A percentile compares a stretch with the other conserved stretches of the same genome.
phyloP scores from a whole-genome alignment of 495 filamentous ascomycete genomes.

The Penicillium longicatenatum region DNA sequence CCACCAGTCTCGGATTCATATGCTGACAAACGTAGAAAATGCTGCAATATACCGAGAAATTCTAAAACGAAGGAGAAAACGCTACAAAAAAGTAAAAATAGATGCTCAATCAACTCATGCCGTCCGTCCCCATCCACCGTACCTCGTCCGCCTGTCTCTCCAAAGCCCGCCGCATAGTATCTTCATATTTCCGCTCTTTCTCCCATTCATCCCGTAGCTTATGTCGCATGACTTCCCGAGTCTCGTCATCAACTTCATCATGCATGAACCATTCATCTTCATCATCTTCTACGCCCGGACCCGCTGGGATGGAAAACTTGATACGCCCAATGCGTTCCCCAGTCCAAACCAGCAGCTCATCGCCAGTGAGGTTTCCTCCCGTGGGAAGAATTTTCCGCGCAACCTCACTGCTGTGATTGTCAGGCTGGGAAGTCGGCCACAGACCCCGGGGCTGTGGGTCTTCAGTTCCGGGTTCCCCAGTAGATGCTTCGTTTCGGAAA shows the following conservation, averaged over 20 bases:
- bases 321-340: conserved; percentile 77
- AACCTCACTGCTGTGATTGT: conserved; percentile 46
- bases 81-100: conserved; percentile 1
- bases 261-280: conserved; percentile 45
- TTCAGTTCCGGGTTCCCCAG: conserved; percentile 1
- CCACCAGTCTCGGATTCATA: conserved; percentile 4
- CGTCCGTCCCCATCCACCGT: conserved; percentile 71
- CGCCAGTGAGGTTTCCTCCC: conserved; percentile 46
- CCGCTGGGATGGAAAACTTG: conserved; percentile 55
- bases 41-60: neutral
- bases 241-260: conserved; percentile 37
- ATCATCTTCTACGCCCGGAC: conserved; percentile 41
- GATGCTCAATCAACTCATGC: conserved; percentile 39
- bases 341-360: conserved; percentile 78
- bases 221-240: conserved; percentile 41
- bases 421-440: conserved; percentile 27
- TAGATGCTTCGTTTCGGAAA: conserved; percentile 2
- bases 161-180: conserved; percentile 72
- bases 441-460: conserved; percentile 26
- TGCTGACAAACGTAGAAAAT: neutral
- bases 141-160: conserved; percentile 83
- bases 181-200: conserved; percentile 59
- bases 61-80: neutral
- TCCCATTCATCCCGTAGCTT: conserved; percentile 41
- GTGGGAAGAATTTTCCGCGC: conserved; percentile 72